A percentile compares a stretch with the other conserved stretches of the same genome.
These are phyloP conservation scores for Boletus sp. DNA, from an alignment of 1,284 basidiomycete genomes.

Conservation along the genomic window DNA sequence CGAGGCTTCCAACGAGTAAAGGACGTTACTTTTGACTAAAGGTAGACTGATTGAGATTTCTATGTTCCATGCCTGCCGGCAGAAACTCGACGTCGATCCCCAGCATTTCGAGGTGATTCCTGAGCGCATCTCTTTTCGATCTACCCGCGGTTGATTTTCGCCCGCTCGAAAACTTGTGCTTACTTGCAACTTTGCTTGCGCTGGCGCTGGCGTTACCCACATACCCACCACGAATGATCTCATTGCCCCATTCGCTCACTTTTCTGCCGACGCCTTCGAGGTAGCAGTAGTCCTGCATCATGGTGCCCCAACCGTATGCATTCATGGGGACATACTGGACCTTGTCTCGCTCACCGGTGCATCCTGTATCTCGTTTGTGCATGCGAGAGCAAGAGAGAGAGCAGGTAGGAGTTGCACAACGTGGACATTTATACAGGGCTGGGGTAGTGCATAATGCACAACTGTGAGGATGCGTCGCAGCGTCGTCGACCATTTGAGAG, in stretches of 20 bases:
- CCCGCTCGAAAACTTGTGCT: conserved; percentile 13
- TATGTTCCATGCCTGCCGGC: conserved; percentile 81
- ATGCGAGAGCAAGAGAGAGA: conserved; percentile 70
- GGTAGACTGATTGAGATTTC: conserved; percentile 74
- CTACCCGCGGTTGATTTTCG: conserved; percentile 24
- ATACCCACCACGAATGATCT: conserved; percentile 61
- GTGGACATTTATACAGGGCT: conserved; percentile 76
- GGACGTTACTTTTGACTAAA: conserved; percentile 74
- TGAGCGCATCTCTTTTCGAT: conserved; percentile 60
- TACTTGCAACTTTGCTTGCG: conserved; percentile 26
- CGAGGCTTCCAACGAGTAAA: conserved; percentile 14
- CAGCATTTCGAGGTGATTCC: conserved; percentile 63
- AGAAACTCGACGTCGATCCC: conserved; percentile 78
- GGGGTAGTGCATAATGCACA: conserved; percentile 55
- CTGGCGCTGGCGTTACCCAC: conserved; percentile 23
- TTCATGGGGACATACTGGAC: conserved; percentile 79
- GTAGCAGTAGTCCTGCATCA: conserved; percentile 86
- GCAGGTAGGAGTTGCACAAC: conserved; percentile 72
- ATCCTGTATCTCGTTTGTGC: conserved; percentile 70
- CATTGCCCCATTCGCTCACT: conserved; percentile 70
- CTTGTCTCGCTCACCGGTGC: conserved; percentile 76
- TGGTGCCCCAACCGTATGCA: conserved; percentile 75
- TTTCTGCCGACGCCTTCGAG: conserved; percentile 80
- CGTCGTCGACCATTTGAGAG: conserved; percentile 20
- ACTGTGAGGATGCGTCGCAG: too few relatives aligned